These are phyloP conservation scores for Penicillium sp. DNA, from an alignment of 2,329 filamentous ascomycete genomes.

Conservation along the genomic window DNA sequence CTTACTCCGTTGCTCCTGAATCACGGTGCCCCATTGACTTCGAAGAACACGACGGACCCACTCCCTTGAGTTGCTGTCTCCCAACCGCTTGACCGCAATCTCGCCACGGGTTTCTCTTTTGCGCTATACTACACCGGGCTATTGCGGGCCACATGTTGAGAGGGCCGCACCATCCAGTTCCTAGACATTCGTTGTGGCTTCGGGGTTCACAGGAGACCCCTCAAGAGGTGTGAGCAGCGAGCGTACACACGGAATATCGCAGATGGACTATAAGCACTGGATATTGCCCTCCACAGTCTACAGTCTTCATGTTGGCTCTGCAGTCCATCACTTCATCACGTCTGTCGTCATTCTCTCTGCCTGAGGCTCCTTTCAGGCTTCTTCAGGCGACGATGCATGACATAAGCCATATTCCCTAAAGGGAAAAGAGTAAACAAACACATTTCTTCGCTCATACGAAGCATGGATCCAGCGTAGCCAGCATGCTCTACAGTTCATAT, in stretches of 20 bases:
- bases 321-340: background rate
- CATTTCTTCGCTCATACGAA: background rate
- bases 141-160: background rate
- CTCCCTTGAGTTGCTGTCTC: conserved; percentile 13
- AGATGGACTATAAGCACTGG: background rate
- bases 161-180: background rate
- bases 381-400: background rate
- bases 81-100: conserved; percentile 26
- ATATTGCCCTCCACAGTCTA: background rate
- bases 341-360: conserved; percentile 3
- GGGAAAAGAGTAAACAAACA: conserved; percentile 35
- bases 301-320: background rate
- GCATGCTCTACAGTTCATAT: background rate
- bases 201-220: background rate
- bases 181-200: background rate
- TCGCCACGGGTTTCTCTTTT: conserved; percentile 6
- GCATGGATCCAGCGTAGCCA: background rate
- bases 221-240: background rate
- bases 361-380: conserved; percentile 6
- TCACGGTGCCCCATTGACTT: conserved; percentile 1
- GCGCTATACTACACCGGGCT: conserved; percentile 1
- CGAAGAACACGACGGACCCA: conserved; percentile 17
- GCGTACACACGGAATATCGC: background rate
- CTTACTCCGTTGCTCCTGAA: background rate
- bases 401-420: conserved; percentile 13